phyloP scores from a whole-genome alignment of 768 basidiomycete species.

The Kwoniella mangroviensis region DNA sequence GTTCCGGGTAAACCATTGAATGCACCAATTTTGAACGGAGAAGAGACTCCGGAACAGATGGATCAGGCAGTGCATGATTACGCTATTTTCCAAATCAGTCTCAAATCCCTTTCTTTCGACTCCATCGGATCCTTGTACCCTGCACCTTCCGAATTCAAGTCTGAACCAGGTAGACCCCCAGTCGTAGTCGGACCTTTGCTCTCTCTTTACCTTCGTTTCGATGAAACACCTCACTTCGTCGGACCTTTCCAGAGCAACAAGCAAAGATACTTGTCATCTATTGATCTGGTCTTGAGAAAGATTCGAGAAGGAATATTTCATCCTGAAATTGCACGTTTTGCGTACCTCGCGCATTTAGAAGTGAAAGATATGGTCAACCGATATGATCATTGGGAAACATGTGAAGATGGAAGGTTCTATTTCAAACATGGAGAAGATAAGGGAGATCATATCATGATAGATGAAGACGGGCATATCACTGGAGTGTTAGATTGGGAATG shows the following conservation, averaged over 20 bases:
- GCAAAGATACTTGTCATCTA: constrained; percentile 14
- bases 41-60: not conserved
- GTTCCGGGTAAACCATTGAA: not conserved
- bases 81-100: constrained; percentile 7
- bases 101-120: not conserved
- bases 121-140: constrained; percentile 1
- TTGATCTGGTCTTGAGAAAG: constrained; percentile 9
- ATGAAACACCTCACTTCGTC: constrained; percentile 16
- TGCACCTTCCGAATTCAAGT: not conserved
- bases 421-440: constrained; percentile 39
- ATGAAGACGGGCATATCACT: constrained; percentile 34
- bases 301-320: not conserved
- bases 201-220: not conserved
- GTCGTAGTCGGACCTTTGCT: constrained; percentile 5
- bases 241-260: constrained; percentile 22
- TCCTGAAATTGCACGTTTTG: not conserved
- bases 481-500: constrained; percentile 56
- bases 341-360: constrained; percentile 21
- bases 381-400: not conserved
- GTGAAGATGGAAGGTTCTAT: constrained; percentile 15
- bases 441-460: constrained; percentile 51
- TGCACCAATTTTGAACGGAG: not conserved
- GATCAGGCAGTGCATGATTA: not conserved
- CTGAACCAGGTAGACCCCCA: not conserved
- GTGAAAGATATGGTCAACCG: constrained; percentile 2